Percentiles rank a stretch among this genome's conserved stretches.
Evolutionary conservation across 2,329 filamentous ascomycete species (phyloP).

Genomic region (Bimuria novae-zelandiae): DNA sequence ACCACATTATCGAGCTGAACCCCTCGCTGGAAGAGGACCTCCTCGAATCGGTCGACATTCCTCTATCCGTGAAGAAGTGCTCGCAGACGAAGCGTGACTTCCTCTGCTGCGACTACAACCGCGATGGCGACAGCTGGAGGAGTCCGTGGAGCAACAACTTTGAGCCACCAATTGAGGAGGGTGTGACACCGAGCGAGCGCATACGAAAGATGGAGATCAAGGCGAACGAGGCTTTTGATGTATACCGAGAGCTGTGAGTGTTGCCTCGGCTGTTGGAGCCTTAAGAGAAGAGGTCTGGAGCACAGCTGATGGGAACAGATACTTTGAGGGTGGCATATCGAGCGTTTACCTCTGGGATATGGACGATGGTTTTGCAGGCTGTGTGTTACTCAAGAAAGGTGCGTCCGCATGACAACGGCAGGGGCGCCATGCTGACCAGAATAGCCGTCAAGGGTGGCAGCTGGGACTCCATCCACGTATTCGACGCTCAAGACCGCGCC

Average conservation of each 20-base stretch:
- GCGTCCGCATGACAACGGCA: conserved; percentile 42
- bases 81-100: conserved; percentile 90
- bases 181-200: conserved; percentile 84
- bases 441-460: conserved; percentile 75
- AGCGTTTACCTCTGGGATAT: conserved; percentile 98
- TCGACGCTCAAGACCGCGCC: conserved; percentile 92
- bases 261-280: not conserved
- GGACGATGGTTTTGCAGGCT: conserved; percentile 96
- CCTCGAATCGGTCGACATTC: conserved; percentile 95
- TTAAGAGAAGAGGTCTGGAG: not conserved
- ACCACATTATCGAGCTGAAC: conserved; percentile 83
- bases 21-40: conserved; percentile 96
- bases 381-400: conserved; percentile 95
- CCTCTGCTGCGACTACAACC: conserved; percentile 99
- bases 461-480: conserved; percentile 99
- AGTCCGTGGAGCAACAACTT: conserved; percentile 99
- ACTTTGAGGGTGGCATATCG: conserved; percentile 94
- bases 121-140: conserved; percentile 95
- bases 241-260: conserved; percentile 82
- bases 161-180: conserved; percentile 83
- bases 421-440: conserved; percentile 19
- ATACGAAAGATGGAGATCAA: conserved; percentile 92
- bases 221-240: conserved; percentile 94
- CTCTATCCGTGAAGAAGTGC: conserved; percentile 84
- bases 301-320: conserved; percentile 52